Conservation (phyloP, 2,329 filamentous ascomycete species). For the Phaeosphaeria sp. region DNA sequence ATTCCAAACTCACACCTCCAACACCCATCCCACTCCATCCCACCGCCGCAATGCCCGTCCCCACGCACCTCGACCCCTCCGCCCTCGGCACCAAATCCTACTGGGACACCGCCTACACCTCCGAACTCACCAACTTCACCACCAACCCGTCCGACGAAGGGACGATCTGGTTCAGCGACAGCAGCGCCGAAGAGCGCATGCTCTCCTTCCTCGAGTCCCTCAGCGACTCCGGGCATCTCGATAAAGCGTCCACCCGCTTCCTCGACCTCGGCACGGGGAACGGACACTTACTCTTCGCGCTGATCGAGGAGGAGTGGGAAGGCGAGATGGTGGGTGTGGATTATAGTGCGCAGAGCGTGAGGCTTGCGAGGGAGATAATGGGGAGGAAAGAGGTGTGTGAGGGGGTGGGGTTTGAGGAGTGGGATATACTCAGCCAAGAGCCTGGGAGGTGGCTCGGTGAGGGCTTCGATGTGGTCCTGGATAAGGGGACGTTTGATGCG, state of each 20-base stretch:
- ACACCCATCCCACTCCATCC: background rate
- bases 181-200: conserved; percentile 83
- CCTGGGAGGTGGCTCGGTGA: conserved; percentile 63
- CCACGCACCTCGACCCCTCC: conserved; percentile 71
- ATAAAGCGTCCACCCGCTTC: conserved; percentile 58
- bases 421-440: conserved; percentile 57
- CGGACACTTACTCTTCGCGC: conserved; percentile 85
- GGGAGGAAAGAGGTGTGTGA: conserved; percentile 39
- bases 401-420: conserved; percentile 59
- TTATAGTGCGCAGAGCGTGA: conserved; percentile 78
- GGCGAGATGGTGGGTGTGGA: conserved; percentile 85
- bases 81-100: conserved; percentile 79
- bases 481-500: conserved; percentile 98
- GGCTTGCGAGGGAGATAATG: conserved; percentile 72
- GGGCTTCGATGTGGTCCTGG: conserved; percentile 90
- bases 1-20: too few relatives aligned
- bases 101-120: conserved; percentile 71
- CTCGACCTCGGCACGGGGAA: conserved; percentile 95
- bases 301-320: conserved; percentile 72
- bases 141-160: conserved; percentile 79
- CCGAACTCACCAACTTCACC: conserved; percentile 74
- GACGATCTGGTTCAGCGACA: conserved; percentile 96
- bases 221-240: conserved; percentile 55
- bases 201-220: conserved; percentile 67
- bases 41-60: conserved; percentile 21